A percentile compares a stretch with the other conserved stretches of the same genome.
Conservation (phyloP, 164 flowering plant species). For the Dillenia suffruticosa region DNA sequence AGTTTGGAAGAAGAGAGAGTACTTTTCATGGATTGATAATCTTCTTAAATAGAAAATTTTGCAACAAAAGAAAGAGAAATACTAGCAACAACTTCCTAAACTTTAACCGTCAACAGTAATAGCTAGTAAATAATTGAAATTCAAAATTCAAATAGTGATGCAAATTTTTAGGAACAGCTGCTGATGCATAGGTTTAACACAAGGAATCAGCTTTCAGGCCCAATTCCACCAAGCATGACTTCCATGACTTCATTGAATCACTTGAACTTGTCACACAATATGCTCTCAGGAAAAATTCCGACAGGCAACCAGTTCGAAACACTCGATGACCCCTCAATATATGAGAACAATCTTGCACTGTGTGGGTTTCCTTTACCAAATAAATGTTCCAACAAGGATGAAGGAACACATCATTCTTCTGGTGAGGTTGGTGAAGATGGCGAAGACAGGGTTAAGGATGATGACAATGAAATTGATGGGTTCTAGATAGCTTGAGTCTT, state of each 20-base stretch:
- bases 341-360: constrained; percentile 6
- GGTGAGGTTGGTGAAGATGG: neutral
- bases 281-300: constrained; percentile 17
- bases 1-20: too few species aligned
- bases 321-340: constrained; percentile 10
- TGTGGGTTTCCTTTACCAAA: constrained; percentile 11
- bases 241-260: constrained; percentile 6
- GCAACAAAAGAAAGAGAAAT: too few species aligned
- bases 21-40: too few species aligned
- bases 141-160: too few species aligned
- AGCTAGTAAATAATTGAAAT: too few species aligned
- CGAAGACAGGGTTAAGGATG: neutral
- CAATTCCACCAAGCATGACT: constrained; percentile 12
- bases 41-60: too few species aligned
- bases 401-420: neutral
- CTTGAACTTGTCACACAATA: constrained; percentile 20
- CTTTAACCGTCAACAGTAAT: too few species aligned
- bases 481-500: constrained; percentile 5
- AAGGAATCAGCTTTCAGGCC: constrained; percentile 12
- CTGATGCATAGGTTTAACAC: too few species aligned
- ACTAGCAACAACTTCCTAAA: too few species aligned
- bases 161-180: too few species aligned
- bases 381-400: constrained; percentile 2
- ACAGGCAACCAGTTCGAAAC: constrained; percentile 9
- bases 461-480: neutral